Evolutionary conservation across 2,329 filamentous ascomycete species (phyloP), one percentile per base, ranked within the genome.

Genomic region (Cladosporium sp.): DNA sequence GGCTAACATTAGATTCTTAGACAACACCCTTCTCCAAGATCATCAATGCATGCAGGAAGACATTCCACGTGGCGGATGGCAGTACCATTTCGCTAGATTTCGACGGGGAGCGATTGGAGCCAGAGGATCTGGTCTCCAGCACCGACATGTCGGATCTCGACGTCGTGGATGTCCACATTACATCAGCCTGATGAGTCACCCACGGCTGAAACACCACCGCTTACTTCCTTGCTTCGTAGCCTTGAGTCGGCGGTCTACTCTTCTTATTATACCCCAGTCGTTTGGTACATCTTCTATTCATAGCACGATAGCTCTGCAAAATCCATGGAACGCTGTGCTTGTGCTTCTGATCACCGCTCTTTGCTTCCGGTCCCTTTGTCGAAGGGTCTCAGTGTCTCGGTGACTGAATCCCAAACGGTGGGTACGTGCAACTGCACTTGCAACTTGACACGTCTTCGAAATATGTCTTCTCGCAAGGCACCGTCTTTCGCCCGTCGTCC

Each of bases 141-240:
- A 84, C 88, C 2, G 92, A 92, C 21, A 86, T 96, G 49, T 86
- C 87, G 55, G 90, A 96, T 72, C 83, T 88, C 80, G 91, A 94
- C 75, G 83, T 85, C 31, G 80, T 96, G 37, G 92, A 96, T 76
- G 90, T 95, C 26, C 83, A 89, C 69, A 77, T 93, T 63, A 86
- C 83, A 69, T 87, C 68, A 63, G 26, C 46, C 46, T 35, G 44
- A 40, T 56, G 40, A 44, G 26, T 61, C 40, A 66, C 53, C 33
- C 18, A n/a, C 23, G 21, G 35, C 21, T 40, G 59, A 63, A 56
- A 56, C 61, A 55, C 12, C 4, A 28, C 21, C 8, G 12, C 60
- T 46, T 31, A 29, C 26, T 23, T 58, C 46, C 37, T 62, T 62
- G 56, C 35, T 57, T 46, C n/a, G 28, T 60, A 21, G 31, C 28